Percentiles rank a stretch among this genome's conserved stretches.
Evolutionary conservation across 257 asterid genomes (phyloP).

Genomic region (Fraxinus cuspidata): DNA sequence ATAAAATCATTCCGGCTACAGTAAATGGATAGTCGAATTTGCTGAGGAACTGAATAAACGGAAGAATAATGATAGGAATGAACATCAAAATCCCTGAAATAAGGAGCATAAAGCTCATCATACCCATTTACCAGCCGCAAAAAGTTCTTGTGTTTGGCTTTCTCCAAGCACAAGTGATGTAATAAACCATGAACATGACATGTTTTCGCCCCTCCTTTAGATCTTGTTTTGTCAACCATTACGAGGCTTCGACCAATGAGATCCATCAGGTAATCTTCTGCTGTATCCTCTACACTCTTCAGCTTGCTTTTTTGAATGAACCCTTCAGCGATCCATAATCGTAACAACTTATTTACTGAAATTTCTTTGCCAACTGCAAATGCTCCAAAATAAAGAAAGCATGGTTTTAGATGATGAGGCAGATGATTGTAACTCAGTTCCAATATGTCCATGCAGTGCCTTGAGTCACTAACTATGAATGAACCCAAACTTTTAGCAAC

Average conservation of each 20-base stretch:
- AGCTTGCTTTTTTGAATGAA: neutral
- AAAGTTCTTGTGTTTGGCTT: conserved; percentile 1
- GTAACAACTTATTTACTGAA: neutral
- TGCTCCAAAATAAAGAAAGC: conserved; percentile 5
- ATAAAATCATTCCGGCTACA: neutral
- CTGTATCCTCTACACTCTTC: neutral
- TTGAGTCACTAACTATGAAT: neutral
- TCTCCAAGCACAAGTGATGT: neutral
- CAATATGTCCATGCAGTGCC: neutral
- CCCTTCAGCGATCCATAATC: conserved; percentile 6
- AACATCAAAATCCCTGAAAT: neutral
- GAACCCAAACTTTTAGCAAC: neutral
- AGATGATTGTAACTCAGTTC: conserved; percentile 4
- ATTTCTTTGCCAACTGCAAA: neutral
- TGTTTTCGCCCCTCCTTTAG: conserved; percentile 1
- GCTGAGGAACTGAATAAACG: neutral
- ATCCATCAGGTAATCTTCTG: conserved; percentile 11
- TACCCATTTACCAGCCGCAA: neutral
- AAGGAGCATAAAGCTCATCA: neutral
- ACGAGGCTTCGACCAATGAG: neutral
- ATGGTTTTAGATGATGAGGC: conserved; percentile 1
- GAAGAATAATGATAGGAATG: neutral
- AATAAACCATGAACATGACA: neutral
- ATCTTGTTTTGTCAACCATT: neutral
- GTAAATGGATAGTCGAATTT: neutral